Evolutionary conservation across 2,329 filamentous ascomycete species (phyloP).

Genomic region (Zelopaecilomyces penicillatus): DNA sequence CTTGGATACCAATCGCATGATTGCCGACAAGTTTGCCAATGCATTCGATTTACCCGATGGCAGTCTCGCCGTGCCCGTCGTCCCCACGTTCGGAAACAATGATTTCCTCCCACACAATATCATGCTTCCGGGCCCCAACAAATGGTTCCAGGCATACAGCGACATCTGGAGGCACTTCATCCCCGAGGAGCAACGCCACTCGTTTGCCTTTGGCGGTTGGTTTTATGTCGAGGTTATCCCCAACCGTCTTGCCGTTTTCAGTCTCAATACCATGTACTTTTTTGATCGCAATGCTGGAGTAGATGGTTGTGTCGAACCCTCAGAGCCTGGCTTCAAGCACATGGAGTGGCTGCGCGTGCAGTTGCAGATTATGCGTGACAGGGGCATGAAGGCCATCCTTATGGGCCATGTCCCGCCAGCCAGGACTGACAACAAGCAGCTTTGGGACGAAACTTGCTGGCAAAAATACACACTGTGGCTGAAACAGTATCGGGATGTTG

Average conservation of each 20-base stretch:
- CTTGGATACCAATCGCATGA: conserved; percentile 63
- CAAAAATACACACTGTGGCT: conserved; percentile 93
- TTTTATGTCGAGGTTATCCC: conserved; percentile 91
- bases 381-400: conserved; percentile 88
- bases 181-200: conserved; percentile 83
- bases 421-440: conserved; percentile 71
- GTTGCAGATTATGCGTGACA: conserved; percentile 69
- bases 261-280: conserved; percentile 93
- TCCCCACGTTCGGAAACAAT: conserved; percentile 94
- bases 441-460: conserved; percentile 97
- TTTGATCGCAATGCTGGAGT: conserved; percentile 90
- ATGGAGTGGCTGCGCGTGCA: conserved; percentile 94
- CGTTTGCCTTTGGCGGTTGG: conserved; percentile 89
- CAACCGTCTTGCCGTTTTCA: conserved; percentile 76
- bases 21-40: conserved; percentile 69
- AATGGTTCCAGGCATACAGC: conserved; percentile 70
- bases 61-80: conserved; percentile 61
- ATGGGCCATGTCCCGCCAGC: conserved; percentile 93
- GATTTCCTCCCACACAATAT: conserved; percentile 97
- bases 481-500: conserved; percentile 81
- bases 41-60: conserved; percentile 58
- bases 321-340: conserved; percentile 85
- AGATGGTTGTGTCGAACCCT: conserved; percentile 72
- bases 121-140: conserved; percentile 74
- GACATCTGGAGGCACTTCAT: conserved; percentile 82